Base-by-base conservation (phyloP, 768 basidiomycete species). In the Lactifluus pinguis region DNA sequence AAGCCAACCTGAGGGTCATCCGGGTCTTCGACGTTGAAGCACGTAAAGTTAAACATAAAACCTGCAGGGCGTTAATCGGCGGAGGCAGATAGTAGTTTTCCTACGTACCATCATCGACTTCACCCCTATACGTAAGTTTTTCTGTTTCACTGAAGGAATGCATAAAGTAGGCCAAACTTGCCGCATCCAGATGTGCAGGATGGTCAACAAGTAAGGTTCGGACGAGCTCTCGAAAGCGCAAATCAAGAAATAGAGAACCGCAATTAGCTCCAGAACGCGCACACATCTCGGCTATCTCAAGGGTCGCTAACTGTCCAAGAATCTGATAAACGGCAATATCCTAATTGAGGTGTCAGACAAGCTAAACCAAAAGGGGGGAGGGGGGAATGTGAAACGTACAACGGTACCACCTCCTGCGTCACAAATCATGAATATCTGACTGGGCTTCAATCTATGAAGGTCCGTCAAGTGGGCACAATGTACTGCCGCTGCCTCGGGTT, bases 261-360 rank as follows among this genome's bases (percentile, higher is more conserved):
- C 89, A 92, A 68, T 89, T 93, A 7, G 89, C 86, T 2, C 92
- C 92, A 50, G 88, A 90, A 56, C 91, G 79, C 14, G 90, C 90
- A 63, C 87, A 89, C 75, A 94, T 86, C 74, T 95, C 92, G 49
- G 91, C 92, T 61, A 95, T 92, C 72, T 94, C 91, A n/a, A 94
- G 80, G 68, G 83, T 82, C 11, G 84, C 76, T 71, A 89, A 78
- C 65, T 89, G 81, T 5, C 91, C 92, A 56, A 88, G 88, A 52
- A 94, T 87, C 79, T 75, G 75, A 71, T 79, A 80, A 11, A 76
- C 72, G 6, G 76, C 77, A 3, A 78, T 70, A 58, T 80, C 77
- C 75, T 76, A 25, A 1, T 25, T 25, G 25, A 25, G 25, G 25
- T 2, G 25, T 25, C 25, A 2, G n/a, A 10, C 9, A 2, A 21